Conservation (phyloP, 129 eudicot species). For the Tanacetum coccineum region DNA sequence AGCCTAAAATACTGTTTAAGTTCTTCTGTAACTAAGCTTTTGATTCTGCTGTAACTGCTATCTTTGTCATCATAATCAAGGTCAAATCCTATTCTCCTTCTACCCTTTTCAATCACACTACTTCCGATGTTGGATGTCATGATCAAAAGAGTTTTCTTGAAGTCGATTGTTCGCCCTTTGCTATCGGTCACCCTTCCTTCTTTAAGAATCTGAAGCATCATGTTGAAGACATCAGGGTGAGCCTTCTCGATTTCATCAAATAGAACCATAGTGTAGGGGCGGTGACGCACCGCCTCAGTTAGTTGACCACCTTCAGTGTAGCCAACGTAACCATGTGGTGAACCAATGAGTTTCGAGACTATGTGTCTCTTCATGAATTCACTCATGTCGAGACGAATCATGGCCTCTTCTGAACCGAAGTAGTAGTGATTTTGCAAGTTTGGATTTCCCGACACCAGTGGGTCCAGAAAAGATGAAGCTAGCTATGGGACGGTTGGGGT, state of each 20-base stretch:
- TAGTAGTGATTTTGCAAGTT: constrained; percentile 38
- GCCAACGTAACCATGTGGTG: constrained; percentile 53
- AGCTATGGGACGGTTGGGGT: no score
- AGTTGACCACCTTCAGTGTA: constrained; percentile 53
- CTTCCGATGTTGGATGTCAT: constrained; percentile 48
- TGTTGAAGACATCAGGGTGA: no score
- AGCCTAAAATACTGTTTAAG: no score
- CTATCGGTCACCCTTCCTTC: constrained; percentile 51
- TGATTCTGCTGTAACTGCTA: no score
- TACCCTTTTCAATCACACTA: no score
- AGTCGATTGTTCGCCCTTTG: constrained; percentile 46
- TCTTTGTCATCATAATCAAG: no score
- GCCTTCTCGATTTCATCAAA: no score
- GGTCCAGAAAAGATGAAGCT: no score
- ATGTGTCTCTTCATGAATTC: constrained; percentile 49
- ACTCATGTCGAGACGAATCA: constrained; percentile 37
- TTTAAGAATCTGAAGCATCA: constrained; percentile 43
- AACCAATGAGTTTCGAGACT: constrained; percentile 45
- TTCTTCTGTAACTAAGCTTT: no score
- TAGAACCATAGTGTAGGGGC: no score
- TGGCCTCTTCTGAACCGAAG: constrained; percentile 42
- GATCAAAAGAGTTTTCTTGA: constrained; percentile 41
- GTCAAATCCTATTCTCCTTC: no score
- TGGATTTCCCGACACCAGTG: no score
- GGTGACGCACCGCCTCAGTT: constrained; percentile 41